Evolutionary conservation across 345 rosid genomes (phyloP), one percentile per base, ranked within the genome.

Genomic region (Lenwebbia sp.): DNA sequence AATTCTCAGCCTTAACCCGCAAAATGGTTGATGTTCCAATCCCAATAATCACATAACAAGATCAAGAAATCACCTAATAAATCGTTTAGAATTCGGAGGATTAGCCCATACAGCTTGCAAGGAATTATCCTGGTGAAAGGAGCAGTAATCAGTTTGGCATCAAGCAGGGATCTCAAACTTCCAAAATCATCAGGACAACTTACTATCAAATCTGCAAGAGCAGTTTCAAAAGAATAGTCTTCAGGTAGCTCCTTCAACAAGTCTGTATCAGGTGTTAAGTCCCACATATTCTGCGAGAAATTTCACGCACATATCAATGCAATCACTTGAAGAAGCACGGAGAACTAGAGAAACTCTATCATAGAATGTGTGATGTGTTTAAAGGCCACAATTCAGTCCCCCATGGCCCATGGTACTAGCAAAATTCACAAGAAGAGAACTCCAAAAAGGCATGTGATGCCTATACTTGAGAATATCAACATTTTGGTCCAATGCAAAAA

Each of bases 181-280:
- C 41, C 75, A 62, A 62, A 62, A 15, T 62, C 40, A 62, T 62
- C 41, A 62, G 40, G 5, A 62, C 75, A 62, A 87, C 94, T 89
- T 90, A 93, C 97, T 51, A 94, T 94, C 86, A 95, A 90, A 89
- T 95, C 98, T 1, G 96, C 94, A 22, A 94, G 92, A 55, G 98
- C 96, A 54, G 95, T 90, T 86, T 93, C 97, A 87, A 91, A 93
- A 65, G 88, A 87, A 88, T 94, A 93, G 11, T 91, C 96, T 81
- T 93, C 94, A 1, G 96, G 98, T 22, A 93, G 86, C 85, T 93
- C 94, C 87, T 14, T 88, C 5, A 95, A 86, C 74, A 94, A 49
- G 13, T 92, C 93, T 19, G 96, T 91, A 51, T 93, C 92, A 3
- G 96, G 98, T 1, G 98, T 95, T 87, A 95, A 86, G 87, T 95